phyloP scores from a whole-genome alignment of 2,329 filamentous ascomycete genomes.

The Trichoderma sp. region DNA sequence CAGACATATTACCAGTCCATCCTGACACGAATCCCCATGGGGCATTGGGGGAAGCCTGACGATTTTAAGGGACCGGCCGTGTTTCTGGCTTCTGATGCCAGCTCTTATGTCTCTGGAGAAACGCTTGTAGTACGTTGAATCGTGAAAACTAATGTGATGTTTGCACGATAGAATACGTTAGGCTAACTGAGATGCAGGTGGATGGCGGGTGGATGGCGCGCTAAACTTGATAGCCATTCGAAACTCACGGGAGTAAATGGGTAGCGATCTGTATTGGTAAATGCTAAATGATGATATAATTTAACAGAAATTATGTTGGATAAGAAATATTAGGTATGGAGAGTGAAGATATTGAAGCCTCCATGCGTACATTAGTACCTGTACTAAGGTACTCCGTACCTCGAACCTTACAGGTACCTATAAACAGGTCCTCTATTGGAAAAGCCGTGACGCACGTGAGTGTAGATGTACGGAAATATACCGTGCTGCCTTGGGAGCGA shows the following conservation, averaged over 20 bases:
- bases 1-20: background rate
- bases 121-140: background rate
- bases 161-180: background rate
- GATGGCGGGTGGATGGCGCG: background rate
- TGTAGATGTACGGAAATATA: background rate
- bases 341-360: too few species aligned
- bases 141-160: background rate
- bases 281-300: accelerated
- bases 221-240: background rate
- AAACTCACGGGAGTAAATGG: background rate
- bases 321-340: too few species aligned
- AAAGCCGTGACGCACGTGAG: background rate
- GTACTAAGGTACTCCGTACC: too few species aligned
- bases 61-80: constrained; percentile 4
- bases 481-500: background rate
- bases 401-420: too few species aligned
- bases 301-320: background rate
- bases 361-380: too few species aligned
- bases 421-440: too few species aligned
- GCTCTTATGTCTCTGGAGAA: constrained; percentile 1
- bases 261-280: background rate
- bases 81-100: background rate
- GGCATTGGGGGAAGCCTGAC: background rate
- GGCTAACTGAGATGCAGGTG: background rate
- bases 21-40: background rate